phyloP scores from a whole-genome alignment of 768 basidiomycete species.

The Phylloporus rhodoxanthus region DNA sequence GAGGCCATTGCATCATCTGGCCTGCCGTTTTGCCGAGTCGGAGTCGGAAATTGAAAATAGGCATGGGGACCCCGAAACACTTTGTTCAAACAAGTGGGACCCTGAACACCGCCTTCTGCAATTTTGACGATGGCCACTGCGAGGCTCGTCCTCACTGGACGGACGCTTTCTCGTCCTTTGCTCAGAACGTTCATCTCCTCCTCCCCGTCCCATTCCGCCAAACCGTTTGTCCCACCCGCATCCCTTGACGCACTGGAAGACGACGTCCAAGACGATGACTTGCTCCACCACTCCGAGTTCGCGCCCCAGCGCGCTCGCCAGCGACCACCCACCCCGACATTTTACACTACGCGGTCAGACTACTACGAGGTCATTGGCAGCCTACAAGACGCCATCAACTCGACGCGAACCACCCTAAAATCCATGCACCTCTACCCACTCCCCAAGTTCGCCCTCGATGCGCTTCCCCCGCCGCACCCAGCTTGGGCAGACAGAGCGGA shows the following conservation, averaged over 20 bases:
- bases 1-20: too few species aligned
- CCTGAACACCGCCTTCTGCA: slow-evolving; percentile 14
- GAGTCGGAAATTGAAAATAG: too few species aligned
- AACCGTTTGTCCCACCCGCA: slow-evolving; percentile 23
- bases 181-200: slow-evolving; percentile 2
- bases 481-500: slow-evolving; percentile 66
- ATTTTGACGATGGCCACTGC: slow-evolving; percentile 12
- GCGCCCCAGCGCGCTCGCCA: slow-evolving; percentile 9
- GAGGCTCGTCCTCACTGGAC: slow-evolving; percentile 5
- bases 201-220: not conserved
- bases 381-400: slow-evolving; percentile 58
- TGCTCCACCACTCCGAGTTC: slow-evolving; percentile 3
- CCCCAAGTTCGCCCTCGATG: slow-evolving; percentile 58
- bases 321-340: slow-evolving; percentile 63
- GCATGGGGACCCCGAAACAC: slow-evolving; percentile 18
- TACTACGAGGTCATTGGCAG: slow-evolving; percentile 69
- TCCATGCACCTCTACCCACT: slow-evolving; percentile 70
- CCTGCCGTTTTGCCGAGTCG: too few species aligned
- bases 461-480: slow-evolving; percentile 51
- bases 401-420: slow-evolving; percentile 55
- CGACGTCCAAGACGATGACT: not conserved
- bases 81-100: slow-evolving; percentile 4
- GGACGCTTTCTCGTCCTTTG: slow-evolving; percentile 2
- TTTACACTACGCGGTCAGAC: slow-evolving; percentile 74
- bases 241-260: slow-evolving; percentile 10